Evolutionary conservation across 352 stramenopile species (phyloP), one percentile per base, ranked within the genome.

Genomic region (Phytophthora sp.): DNA sequence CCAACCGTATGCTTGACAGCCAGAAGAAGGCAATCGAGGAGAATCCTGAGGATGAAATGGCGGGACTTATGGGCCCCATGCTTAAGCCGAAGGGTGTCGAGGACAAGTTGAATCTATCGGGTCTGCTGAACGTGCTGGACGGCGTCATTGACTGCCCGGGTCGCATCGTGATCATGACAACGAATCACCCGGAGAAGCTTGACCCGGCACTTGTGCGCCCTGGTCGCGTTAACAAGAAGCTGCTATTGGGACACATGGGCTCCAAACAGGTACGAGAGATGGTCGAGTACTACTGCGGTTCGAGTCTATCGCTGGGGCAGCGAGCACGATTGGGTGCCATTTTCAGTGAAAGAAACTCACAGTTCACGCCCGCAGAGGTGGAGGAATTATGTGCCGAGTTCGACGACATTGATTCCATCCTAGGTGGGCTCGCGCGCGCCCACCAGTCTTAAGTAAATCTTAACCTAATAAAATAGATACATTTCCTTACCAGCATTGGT

Each of bases 141-240:
- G 94, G 92, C 3, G 84, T 98, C 7, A 90, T 97, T 20, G 90
- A 98, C 62, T 91, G 77, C 18, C 86, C 88, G 18, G 90, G 86
- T 0, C 84, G 91, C 42, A 98, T 98, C 57, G 77, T 98, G 1
- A 92, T 98, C 71, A 96, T 98, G 85, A 97, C 94, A 9, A 96
- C 89, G 15, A 98, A 98, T 72, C 88, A 97, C 65, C 94, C 90
- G 11, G 94, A 98, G 71, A 93, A 91, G 54, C 80, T 98, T n/a
- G 93, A 98, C 67, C 78, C 88, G 7, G 93, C 93, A 24, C 80
- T 98, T 4, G 88, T 98, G 6, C 86, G 93, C 4, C 93, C 93
- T 1, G 93, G 92, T 1, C 86, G 92, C 35, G 86, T 98, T 20
- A 94, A 97, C 73, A 91, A 93, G 75, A 92, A 94, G 63, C 39